Base-by-base conservation (phyloP, 169 alveolate species). In the Eimeria brunetti region DNA sequence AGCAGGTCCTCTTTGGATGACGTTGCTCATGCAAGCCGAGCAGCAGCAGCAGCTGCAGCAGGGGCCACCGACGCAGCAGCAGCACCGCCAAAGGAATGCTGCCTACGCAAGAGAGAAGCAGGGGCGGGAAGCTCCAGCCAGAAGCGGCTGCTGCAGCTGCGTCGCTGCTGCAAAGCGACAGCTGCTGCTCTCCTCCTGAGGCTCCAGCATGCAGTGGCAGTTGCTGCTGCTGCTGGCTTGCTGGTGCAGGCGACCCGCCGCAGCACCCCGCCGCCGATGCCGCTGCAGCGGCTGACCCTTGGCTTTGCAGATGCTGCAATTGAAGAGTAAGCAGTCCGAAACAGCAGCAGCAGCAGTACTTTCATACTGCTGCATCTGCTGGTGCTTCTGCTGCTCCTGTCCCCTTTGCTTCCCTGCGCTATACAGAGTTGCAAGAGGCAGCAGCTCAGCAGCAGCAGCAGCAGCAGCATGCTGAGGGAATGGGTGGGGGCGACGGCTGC, bases 191-290 rank as follows among this genome's bases (percentile, higher is more conserved):
- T 60, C n/a, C 12, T 44, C 20, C 14, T 38, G 36, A 11, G 75
- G 56, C 78, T 84, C 18, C 91, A 84, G 36, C 56, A 84, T 38
- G 78, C 76, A 8, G 75, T 20, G 64, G 91, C 76, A 20, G 76
- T 33, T 60, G 80, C n/a, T 56, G 91, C 78, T 56, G 91, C 91
- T 53, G 75, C 91, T 38, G 20, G 78, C 53, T 36, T 84, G 75
- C 78, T 84, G 91, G 78, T 38, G 78, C 91, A 38, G 78, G 56
- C 30, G 30, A 69, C 91, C 14, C 78, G 91, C 76, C 91, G 91
- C 56, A 60, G 91, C 78, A 84, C 5, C 16, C 91, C 91, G 6
- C 91, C 91, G 0, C 91, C 75, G 7, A 56, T 84, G 91, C 91
- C 91, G 38, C 78, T 84, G 78, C 91, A 84, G 78, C 78, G 64